These are phyloP conservation scores for Amorphotheca resinae DNA, from an alignment of 495 filamentous ascomycete species.

Conservation along the genomic window DNA sequence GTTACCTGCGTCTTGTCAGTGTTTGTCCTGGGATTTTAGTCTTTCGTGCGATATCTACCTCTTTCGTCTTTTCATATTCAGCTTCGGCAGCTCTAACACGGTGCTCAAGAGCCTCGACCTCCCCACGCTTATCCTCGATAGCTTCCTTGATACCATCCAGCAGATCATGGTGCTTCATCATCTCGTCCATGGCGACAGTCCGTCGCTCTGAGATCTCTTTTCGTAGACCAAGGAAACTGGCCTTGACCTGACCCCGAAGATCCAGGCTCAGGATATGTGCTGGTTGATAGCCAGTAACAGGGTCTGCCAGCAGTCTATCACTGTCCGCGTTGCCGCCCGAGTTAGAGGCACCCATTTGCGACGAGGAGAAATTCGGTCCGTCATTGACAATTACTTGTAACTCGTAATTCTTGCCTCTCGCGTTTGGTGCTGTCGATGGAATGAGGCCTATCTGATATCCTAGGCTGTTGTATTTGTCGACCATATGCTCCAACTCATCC, in stretches of 20 bases:
- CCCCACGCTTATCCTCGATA: conserved; percentile 82
- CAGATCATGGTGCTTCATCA: conserved; percentile 82
- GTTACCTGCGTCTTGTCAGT: conserved; percentile 40
- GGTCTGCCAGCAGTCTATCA: conserved; percentile 63
- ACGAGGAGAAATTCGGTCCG: conserved; percentile 63
- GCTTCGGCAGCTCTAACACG: conserved; percentile 72
- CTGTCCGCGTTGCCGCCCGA: conserved; percentile 28
- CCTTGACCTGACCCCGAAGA: conserved; percentile 67
- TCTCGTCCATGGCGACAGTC: conserved; percentile 66
- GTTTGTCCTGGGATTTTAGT: background rate
- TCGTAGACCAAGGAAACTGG: conserved; percentile 59
- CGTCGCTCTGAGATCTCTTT: conserved; percentile 84
- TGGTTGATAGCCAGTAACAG: conserved; percentile 76
- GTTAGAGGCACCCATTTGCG: conserved; percentile 47
- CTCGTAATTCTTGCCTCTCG: conserved; percentile 74
- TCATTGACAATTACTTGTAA: conserved; percentile 54
- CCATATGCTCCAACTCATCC: conserved; percentile 74
- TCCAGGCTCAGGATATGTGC: conserved; percentile 78
- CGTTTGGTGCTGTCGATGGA: conserved; percentile 69
- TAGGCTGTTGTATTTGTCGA: conserved; percentile 83
- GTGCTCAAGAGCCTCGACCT: conserved; percentile 87
- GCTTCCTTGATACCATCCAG: conserved; percentile 88
- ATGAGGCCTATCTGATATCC: conserved; percentile 90
- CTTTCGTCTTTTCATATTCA: conserved; percentile 88
- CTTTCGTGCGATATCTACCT: conserved; percentile 32